Percentiles rank a stretch among this genome's conserved stretches.
phyloP scores from a whole-genome alignment of 2,329 filamentous ascomycete genomes.

The Aspergillus luchuensis region DNA sequence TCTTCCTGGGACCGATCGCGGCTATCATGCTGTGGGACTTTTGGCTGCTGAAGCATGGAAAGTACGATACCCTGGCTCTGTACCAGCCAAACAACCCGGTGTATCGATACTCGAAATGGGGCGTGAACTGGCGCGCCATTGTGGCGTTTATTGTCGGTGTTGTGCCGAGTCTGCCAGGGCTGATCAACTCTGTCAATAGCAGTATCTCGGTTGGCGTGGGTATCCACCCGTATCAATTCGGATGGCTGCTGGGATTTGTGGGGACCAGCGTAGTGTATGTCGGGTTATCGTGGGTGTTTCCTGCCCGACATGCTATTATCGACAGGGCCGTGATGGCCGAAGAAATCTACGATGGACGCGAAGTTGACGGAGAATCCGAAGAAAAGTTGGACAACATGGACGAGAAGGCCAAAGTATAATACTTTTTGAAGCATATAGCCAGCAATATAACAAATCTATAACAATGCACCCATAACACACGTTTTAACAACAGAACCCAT shows the following conservation, averaged over 20 bases:
- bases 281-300: slow-evolving; percentile 51
- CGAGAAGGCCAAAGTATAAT: slow-evolving; percentile 16
- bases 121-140: slow-evolving; percentile 63
- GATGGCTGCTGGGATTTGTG: slow-evolving; percentile 66
- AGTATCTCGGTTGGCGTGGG: slow-evolving; percentile 49
- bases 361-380: slow-evolving; percentile 7
- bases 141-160: slow-evolving; percentile 61
- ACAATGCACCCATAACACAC: not conserved
- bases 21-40: slow-evolving; percentile 63
- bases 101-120: slow-evolving; percentile 54
- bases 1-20: slow-evolving; percentile 67
- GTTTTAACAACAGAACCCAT: not conserved
- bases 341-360: slow-evolving; percentile 36
- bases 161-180: slow-evolving; percentile 59
- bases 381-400: slow-evolving; percentile 3
- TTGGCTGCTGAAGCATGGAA: slow-evolving; percentile 56
- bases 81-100: slow-evolving; percentile 52
- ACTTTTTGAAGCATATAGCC: not conserved
- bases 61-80: slow-evolving; percentile 55
- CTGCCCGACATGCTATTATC: slow-evolving; percentile 55
- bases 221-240: slow-evolving; percentile 62
- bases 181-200: slow-evolving; percentile 49
- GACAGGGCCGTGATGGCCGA: slow-evolving; percentile 38
- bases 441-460: not conserved
- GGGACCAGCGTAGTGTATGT: slow-evolving; percentile 60